Evolutionary conservation across 495 filamentous ascomycete species (phyloP).

Genomic region (Penicillium angulare): DNA sequence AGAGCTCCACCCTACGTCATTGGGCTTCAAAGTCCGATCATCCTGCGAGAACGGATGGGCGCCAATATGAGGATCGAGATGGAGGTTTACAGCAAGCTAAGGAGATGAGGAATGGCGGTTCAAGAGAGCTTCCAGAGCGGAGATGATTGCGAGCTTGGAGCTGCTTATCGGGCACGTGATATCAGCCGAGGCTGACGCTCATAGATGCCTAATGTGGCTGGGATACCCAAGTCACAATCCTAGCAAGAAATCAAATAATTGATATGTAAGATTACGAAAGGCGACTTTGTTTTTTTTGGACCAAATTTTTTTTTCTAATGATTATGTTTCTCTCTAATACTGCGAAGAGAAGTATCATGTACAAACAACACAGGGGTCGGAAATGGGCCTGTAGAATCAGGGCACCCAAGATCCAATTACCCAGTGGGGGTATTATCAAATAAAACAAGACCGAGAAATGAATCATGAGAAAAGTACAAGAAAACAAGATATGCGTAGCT

Average conservation of each 20-base stretch:
- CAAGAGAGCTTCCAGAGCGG: background rate
- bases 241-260: background rate
- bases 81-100: too few species aligned
- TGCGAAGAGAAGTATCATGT: conserved; percentile 21
- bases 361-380: conserved; percentile 8
- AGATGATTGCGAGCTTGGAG: too few species aligned
- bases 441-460: conserved; percentile 37
- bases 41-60: background rate
- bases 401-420: conserved; percentile 22
- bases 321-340: conserved; percentile 1
- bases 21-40: conserved; percentile 4
- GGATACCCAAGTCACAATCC: too few species aligned
- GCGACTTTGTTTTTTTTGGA: too few species aligned
- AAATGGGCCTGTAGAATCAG: conserved; percentile 1
- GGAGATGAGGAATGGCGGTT: background rate
- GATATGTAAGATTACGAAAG: too few species aligned
- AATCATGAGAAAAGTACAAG: conserved; percentile 14
- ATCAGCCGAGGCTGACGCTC: conserved; percentile 8
- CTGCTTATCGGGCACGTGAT: conserved; percentile 36
- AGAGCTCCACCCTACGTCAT: conserved; percentile 20
- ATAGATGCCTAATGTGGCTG: too few species aligned
- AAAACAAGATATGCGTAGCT: conserved; percentile 10
- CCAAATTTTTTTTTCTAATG: background rate
- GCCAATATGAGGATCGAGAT: too few species aligned
- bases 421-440: conserved; percentile 41